Evolutionary conservation across 2,329 filamentous ascomycete genomes (phyloP), one percentile per base, ranked within the genome.

Genomic region (Coniochaeta ligniaria): DNA sequence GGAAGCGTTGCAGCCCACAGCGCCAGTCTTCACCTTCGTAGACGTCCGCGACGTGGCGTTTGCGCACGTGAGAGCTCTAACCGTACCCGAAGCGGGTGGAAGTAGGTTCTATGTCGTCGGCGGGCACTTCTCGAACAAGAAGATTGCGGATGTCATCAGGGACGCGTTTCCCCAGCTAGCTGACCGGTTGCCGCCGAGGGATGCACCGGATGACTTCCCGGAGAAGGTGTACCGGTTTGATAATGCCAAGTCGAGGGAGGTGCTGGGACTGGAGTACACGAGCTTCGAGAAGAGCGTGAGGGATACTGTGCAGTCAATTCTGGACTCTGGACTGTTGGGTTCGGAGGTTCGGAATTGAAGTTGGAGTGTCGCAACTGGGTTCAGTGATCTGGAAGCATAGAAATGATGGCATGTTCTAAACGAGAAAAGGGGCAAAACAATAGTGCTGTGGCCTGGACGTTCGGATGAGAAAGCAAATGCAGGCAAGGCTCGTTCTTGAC

Each of bases 21-120:
- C 80, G 0, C 75, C 74, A 0, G 80, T 80, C 0, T 86, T 77
- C 67, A 75, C 86, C 1, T 89, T 83, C 75, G 82, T 87, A 2
- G 81, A 84, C 63, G 82, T 85, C 17, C 76, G 81, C 3, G 82
- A 90, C 65, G 80, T 90, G 0, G 87, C 87, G 0, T 71, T 81
- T 6, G 83, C 83, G 0, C 87, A 90, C 64, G 80, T 90, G n/a
- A 77, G 78, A 26, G 84, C 85, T 0, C 75, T 84, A 54, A 73
- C 83, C 63, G 76, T 83, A 28, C 77, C 81, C 0, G 24, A 52
- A n/a, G 26, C 47, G 2, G 47, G 47, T 52, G 47, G 79, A 38
- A 81, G 86, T 71, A 79, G 88, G 1, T 90, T 88, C 73, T 86
- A 89, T 68, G 69, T 88, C 50, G 82, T 86, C 0, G 80, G 80